These are phyloP conservation scores for Noccaea bulbosa DNA, from an alignment of 345 rosid genomes.

Conservation along the genomic window DNA sequence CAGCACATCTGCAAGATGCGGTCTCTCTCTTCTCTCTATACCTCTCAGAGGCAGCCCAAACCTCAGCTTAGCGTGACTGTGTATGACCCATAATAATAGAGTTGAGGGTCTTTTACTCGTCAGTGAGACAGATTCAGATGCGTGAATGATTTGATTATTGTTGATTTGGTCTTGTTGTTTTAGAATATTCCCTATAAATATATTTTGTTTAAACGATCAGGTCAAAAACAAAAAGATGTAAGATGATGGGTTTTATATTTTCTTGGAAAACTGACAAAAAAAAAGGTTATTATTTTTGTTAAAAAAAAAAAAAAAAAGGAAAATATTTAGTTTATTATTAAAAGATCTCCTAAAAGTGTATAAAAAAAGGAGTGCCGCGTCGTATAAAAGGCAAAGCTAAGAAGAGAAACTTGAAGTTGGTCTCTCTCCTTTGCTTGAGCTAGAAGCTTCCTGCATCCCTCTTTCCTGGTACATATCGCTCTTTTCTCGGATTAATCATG, in stretches of 20 bases:
- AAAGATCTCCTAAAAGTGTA: not conserved
- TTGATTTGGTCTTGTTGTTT: slow-evolving; percentile 18
- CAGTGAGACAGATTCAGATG: slow-evolving; percentile 8
- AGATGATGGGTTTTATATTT: too few species aligned
- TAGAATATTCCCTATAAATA: not conserved
- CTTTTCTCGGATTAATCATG: not conserved
- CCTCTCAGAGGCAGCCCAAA: slow-evolving; percentile 63
- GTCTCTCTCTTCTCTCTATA: slow-evolving; percentile 75
- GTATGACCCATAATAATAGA: too few species aligned
- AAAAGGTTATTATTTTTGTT: too few species aligned
- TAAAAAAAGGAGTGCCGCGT: not conserved
- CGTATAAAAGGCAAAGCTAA: not conserved
- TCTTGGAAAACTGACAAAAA: too few species aligned
- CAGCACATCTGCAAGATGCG: slow-evolving; percentile 86
- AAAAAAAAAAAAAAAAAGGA: not conserved
- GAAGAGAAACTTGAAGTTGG: not conserved
- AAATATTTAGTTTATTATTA: too few species aligned
- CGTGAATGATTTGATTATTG: slow-evolving; percentile 8
- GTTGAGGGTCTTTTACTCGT: not conserved
- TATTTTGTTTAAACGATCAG: not conserved
- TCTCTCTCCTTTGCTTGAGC: slow-evolving; percentile 9
- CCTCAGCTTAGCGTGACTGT: slow-evolving; percentile 16
- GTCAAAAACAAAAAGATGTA: not conserved
- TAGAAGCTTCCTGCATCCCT: slow-evolving; percentile 1
- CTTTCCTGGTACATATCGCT: not conserved